Evolutionary conservation across 805 yeast genomes (phyloP).

Genomic region (Saturnispora quitensis): DNA sequence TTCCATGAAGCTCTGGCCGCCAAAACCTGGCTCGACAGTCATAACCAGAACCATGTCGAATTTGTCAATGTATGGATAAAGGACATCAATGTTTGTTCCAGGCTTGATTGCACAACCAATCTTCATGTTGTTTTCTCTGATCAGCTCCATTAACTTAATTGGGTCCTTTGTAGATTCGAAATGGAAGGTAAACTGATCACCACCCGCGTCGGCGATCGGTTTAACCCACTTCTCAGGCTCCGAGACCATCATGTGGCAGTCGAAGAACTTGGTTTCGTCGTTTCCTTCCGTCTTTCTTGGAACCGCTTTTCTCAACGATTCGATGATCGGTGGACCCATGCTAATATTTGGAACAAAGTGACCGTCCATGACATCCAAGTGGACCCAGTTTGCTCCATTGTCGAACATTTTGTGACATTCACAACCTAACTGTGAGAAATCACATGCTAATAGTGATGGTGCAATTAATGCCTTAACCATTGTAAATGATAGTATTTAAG

Average conservation of each 20-base stretch:
- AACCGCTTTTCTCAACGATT: constrained; percentile 63
- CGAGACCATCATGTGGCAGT: constrained; percentile 98
- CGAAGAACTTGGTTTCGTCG: constrained; percentile 45
- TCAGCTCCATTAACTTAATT: constrained; percentile 58
- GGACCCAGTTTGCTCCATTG: constrained; percentile 92
- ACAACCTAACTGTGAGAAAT: constrained; percentile 81
- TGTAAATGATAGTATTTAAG: constrained; percentile 3
- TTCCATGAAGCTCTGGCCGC: constrained; percentile 93
- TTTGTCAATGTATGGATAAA: constrained; percentile 46
- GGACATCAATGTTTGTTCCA: constrained; percentile 76
- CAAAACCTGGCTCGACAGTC: constrained; percentile 99
- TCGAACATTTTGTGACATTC: constrained; percentile 76
- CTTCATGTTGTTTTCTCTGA: constrained; percentile 74
- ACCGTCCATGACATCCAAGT: constrained; percentile 98
- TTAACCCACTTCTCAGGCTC: constrained; percentile 90
- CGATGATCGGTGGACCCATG: constrained; percentile 84
- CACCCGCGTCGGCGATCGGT: constrained; percentile 88
- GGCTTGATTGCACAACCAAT: constrained; percentile 96
- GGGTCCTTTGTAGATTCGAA: constrained; percentile 86
- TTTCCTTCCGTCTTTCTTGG: constrained; percentile 37
- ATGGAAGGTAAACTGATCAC: constrained; percentile 94
- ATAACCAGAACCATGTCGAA: constrained; percentile 93
- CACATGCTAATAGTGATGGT: constrained; percentile 89
- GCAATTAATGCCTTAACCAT: constrained; percentile 85
- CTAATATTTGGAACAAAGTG: constrained; percentile 96